phyloP scores from a whole-genome alignment of 257 asterid genomes.

The Lycium barbarum region DNA sequence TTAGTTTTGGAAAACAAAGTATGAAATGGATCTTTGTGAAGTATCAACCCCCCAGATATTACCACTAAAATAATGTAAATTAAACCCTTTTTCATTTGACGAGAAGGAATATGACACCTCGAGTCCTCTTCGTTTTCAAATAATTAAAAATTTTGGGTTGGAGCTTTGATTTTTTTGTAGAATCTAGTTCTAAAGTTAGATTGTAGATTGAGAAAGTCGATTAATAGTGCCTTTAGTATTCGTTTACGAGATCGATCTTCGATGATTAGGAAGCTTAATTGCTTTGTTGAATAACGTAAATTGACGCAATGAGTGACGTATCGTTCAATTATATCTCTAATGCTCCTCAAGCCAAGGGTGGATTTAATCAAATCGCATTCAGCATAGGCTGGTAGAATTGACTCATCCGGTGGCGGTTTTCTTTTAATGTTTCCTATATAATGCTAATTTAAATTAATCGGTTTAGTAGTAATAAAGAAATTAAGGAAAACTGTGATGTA shows the following conservation, averaged over 20 bases:
- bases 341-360: background rate
- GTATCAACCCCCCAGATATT: background rate
- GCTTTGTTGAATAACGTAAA: background rate
- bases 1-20: background rate
- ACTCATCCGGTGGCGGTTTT: accelerated
- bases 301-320: background rate
- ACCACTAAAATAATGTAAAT: background rate
- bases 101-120: background rate
- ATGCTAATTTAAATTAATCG: background rate
- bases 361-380: accelerated
- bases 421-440: background rate
- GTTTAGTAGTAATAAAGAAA: background rate
- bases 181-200: accelerated
- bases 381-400: accelerated
- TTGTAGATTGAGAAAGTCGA: background rate
- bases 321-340: background rate
- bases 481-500: background rate
- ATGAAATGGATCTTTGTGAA: conserved; percentile 13
- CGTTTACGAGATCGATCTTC: background rate
- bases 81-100: background rate
- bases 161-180: too few species aligned
- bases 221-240: too few species aligned
- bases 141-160: too few species aligned
- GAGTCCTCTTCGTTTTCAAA: background rate
- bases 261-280: background rate